phyloP scores from a whole-genome alignment of 331 rosid genomes.

The Rosa hybrid region DNA sequence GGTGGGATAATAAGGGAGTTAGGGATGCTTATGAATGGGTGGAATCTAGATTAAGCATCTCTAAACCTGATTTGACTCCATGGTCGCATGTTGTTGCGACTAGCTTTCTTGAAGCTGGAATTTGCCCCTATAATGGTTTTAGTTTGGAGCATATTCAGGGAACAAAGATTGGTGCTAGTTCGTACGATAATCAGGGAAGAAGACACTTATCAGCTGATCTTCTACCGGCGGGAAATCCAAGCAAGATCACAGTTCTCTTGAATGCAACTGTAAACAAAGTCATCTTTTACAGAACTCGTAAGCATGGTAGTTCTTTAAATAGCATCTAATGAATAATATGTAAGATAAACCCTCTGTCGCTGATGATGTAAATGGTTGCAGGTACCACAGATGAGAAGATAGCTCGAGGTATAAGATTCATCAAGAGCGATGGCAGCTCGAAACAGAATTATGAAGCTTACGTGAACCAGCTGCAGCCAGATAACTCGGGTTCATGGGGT shows the following conservation, averaged over 20 bases:
- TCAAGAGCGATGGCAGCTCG: slow-evolving; percentile 34
- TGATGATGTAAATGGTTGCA: slow-evolving; percentile 24
- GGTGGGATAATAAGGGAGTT: slow-evolving; percentile 47
- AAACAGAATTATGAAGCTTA: slow-evolving; percentile 41
- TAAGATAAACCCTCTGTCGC: background rate
- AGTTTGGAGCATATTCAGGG: slow-evolving; percentile 65
- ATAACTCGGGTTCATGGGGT: slow-evolving; percentile 45
- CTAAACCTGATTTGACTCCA: slow-evolving; percentile 48
- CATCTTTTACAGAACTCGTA: too few species aligned
- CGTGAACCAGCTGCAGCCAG: slow-evolving; percentile 27
- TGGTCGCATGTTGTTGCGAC: slow-evolving; percentile 62
- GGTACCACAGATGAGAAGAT: slow-evolving; percentile 42
- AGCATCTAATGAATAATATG: background rate
- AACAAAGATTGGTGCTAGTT: slow-evolving; percentile 64
- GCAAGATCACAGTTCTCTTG: slow-evolving; percentile 33
- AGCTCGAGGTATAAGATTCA: slow-evolving; percentile 58
- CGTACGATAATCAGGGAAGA: slow-evolving; percentile 50
- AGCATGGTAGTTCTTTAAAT: too few species aligned
- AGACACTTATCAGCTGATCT: slow-evolving; percentile 70
- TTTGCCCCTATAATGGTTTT: slow-evolving; percentile 69
- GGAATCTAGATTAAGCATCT: slow-evolving; percentile 56
- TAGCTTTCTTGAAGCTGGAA: slow-evolving; percentile 69
- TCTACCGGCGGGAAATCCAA: slow-evolving; percentile 51
- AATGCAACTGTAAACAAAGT: too few species aligned
- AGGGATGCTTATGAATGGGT: slow-evolving; percentile 47